phyloP scores from a whole-genome alignment of 352 stramenopile species.

The Phytophthora nicotianae region DNA sequence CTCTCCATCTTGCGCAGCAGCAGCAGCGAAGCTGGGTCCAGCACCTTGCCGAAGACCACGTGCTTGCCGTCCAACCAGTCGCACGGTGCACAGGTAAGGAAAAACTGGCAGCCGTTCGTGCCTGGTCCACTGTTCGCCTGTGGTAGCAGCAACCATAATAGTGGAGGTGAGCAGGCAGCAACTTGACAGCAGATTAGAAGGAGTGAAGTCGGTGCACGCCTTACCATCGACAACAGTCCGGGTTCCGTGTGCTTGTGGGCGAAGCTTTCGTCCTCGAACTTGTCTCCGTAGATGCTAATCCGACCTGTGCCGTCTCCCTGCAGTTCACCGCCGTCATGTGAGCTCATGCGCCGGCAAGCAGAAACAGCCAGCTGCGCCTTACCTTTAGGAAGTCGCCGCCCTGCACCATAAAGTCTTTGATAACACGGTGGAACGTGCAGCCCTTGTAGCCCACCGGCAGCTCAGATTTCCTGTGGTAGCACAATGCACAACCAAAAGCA shows the following conservation, averaged over 20 bases:
- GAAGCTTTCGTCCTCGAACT: slow-evolving; percentile 88
- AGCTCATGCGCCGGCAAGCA: neutral
- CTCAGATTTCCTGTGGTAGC: slow-evolving; percentile 65
- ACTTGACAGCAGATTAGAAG: neutral
- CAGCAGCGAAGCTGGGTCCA: slow-evolving; percentile 86
- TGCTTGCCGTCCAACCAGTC: slow-evolving; percentile 97
- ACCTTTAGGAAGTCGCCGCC: slow-evolving; percentile 89
- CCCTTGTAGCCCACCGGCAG: slow-evolving; percentile 90
- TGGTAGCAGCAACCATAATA: neutral
- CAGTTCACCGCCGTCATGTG: slow-evolving; percentile 16
- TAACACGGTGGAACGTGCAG: slow-evolving; percentile 88
- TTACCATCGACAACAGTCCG: slow-evolving; percentile 83
- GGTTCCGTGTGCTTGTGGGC: slow-evolving; percentile 83
- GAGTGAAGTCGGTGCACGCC: slow-evolving; percentile 4
- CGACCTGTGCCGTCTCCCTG: slow-evolving; percentile 82
- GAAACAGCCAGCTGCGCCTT: neutral
- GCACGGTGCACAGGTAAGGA: slow-evolving; percentile 93
- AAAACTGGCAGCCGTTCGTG: slow-evolving; percentile 96
- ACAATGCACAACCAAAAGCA: slow-evolving; percentile 31
- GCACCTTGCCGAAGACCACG: slow-evolving; percentile 95
- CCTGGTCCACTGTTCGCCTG: slow-evolving; percentile 94
- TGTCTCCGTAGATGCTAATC: slow-evolving; percentile 90
- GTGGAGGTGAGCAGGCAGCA: slow-evolving; percentile 3
- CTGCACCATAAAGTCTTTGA: slow-evolving; percentile 94
- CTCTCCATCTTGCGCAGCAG: slow-evolving; percentile 93